Evolutionary conservation across 208 protist species (phyloP).

Genomic region (Trypanosoma boissoni): DNA sequence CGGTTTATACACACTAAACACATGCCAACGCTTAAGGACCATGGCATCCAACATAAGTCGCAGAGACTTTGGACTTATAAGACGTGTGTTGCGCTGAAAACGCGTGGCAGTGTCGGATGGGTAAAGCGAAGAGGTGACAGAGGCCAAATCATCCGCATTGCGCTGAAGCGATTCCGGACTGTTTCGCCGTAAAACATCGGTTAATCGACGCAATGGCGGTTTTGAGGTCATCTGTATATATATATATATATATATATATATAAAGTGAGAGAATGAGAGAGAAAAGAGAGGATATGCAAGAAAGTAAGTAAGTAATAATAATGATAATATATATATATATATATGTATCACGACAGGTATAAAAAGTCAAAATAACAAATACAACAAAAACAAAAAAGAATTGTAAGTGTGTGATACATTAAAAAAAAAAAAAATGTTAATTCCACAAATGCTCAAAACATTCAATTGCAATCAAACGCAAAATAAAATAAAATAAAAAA

Average conservation of each 20-base stretch:
- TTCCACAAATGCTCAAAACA: too few species aligned
- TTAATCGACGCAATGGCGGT: constrained; percentile 46
- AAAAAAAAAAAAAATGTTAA: too few species aligned
- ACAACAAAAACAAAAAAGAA: constrained; percentile 2
- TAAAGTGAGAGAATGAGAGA: too few species aligned
- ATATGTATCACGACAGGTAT: too few species aligned
- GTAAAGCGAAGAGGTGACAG: constrained; percentile 38
- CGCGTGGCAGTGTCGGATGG: constrained; percentile 62
- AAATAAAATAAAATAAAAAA: too few species aligned
- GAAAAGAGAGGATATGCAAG: too few species aligned
- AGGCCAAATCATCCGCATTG: constrained; percentile 54
- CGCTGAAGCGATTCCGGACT: constrained; percentile 49
- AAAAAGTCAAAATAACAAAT: constrained; percentile 8
- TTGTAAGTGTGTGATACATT: too few species aligned
- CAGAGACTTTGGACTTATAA: constrained; percentile 78
- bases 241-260: constrained; percentile 6
- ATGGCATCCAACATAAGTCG: constrained; percentile 35
- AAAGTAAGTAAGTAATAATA: too few species aligned
- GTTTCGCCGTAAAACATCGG: constrained; percentile 76
- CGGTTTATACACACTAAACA: constrained; percentile 86
- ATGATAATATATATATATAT: too few species aligned
- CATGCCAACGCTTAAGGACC: constrained; percentile 39
- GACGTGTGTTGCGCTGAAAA: constrained; percentile 75
- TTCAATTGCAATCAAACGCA: too few species aligned
- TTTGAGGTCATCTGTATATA: constrained; percentile 48